A percentile compares a stretch with the other conserved stretches of the same genome.
These are phyloP conservation scores for Saccharomycopsis sp. DNA, from an alignment of 805 yeast species.

Conservation along the genomic window DNA sequence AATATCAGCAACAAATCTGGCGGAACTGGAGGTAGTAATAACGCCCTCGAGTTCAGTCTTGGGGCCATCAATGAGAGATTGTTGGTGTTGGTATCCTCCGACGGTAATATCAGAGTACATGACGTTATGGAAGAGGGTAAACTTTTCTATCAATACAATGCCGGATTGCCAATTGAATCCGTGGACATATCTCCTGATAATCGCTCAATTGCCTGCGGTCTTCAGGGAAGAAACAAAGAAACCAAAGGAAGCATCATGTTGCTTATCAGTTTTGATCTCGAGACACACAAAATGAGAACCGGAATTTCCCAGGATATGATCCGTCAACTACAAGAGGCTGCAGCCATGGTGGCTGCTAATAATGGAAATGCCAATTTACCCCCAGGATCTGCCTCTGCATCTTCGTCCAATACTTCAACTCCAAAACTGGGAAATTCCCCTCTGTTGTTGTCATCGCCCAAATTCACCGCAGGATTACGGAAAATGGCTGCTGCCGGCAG, in stretches of 20 bases:
- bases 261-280: conserved; percentile 7
- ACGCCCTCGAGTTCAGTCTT: conserved; percentile 3
- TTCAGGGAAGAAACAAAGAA: conserved; percentile 62
- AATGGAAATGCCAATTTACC: background rate
- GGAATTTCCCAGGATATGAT: conserved; percentile 9
- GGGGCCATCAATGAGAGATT: conserved; percentile 29
- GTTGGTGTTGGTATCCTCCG: conserved; percentile 60
- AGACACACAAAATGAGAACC: background rate
- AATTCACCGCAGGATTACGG: background rate
- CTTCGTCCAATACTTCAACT: background rate
- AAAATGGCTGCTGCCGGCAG: background rate
- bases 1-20: background rate
- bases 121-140: conserved; percentile 54
- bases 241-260: conserved; percentile 17
- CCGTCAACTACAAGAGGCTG: conserved; percentile 1
- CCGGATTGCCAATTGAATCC: conserved; percentile 73
- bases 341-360: background rate
- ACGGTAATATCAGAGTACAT: conserved; percentile 62
- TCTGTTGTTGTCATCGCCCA: background rate
- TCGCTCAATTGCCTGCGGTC: conserved; percentile 64
- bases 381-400: background rate
- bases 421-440: background rate
- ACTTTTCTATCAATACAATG: conserved; percentile 59
- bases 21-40: background rate
- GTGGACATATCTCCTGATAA: conserved; percentile 63